These are phyloP conservation scores for Comarum palustre DNA, from an alignment of 306 rosid species.

Conservation along the genomic window DNA sequence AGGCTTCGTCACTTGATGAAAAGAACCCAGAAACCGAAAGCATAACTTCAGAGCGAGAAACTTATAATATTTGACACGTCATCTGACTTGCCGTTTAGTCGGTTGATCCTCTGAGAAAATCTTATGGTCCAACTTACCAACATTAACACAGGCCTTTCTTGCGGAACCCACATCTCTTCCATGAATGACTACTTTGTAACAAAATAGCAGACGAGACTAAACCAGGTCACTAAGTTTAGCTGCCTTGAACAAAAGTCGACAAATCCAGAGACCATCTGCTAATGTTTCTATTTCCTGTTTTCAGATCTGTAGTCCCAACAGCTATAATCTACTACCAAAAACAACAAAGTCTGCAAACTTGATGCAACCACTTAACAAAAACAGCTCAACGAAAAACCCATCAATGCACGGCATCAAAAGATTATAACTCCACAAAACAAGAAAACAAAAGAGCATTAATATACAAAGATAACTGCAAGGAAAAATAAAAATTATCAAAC, in stretches of 20 bases:
- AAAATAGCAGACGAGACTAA: constrained; percentile 20
- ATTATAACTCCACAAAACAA: constrained; percentile 38
- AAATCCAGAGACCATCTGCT: constrained; percentile 33
- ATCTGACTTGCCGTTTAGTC: constrained; percentile 20
- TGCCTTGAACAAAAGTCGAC: constrained; percentile 34
- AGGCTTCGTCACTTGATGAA: constrained; percentile 29
- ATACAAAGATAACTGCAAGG: background rate
- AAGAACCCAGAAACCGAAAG: constrained; percentile 27
- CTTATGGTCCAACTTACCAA: constrained; percentile 32
- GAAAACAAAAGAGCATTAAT: constrained; percentile 31
- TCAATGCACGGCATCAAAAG: constrained; percentile 37
- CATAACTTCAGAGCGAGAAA: constrained; percentile 3
- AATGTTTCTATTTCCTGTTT: constrained; percentile 24
- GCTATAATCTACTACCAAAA: constrained; percentile 42
- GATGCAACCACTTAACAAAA: constrained; percentile 47
- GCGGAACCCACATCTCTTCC: constrained; percentile 26
- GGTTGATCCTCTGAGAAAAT: constrained; percentile 25
- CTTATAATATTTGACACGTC: constrained; percentile 19
- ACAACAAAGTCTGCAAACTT: constrained; percentile 32
- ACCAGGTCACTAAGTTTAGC: constrained; percentile 24
- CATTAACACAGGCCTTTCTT: constrained; percentile 11
- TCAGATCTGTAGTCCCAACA: constrained; percentile 33
- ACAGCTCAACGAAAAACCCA: constrained; percentile 34
- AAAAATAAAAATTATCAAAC: background rate
- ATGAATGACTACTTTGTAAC: constrained; percentile 13